A percentile compares a stretch with the other conserved stretches of the same genome.
Evolutionary conservation across 306 rosid species (phyloP).

Genomic region (Glycine tomentella): DNA sequence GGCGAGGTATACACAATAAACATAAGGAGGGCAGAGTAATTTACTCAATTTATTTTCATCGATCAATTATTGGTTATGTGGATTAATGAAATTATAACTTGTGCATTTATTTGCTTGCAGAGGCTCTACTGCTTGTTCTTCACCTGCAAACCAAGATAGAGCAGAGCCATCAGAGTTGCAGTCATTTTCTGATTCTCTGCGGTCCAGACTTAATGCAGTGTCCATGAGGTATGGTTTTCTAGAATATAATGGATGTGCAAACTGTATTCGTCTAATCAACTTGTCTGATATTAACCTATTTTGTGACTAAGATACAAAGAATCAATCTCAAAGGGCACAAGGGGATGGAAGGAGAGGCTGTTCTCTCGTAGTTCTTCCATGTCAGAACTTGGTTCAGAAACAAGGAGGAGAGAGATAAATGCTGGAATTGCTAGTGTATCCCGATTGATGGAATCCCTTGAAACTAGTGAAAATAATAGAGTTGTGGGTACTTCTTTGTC

Average conservation of each 20-base stretch:
- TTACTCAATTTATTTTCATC: slow-evolving; percentile 9
- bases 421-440: slow-evolving; percentile 72
- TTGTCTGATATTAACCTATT: slow-evolving; percentile 37
- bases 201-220: slow-evolving; percentile 67
- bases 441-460: slow-evolving; percentile 65
- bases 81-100: slow-evolving; percentile 7
- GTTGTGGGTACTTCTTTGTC: slow-evolving; percentile 47
- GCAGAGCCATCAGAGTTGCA: slow-evolving; percentile 89
- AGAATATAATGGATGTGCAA: slow-evolving; percentile 14
- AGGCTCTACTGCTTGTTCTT: slow-evolving; percentile 56
- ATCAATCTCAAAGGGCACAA: slow-evolving; percentile 79
- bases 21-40: background rate
- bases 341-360: slow-evolving; percentile 88
- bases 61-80: slow-evolving; percentile 4
- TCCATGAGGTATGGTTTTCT: slow-evolving; percentile 69
- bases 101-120: slow-evolving; percentile 49
- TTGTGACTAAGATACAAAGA: slow-evolving; percentile 76
- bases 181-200: slow-evolving; percentile 82
- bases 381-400: slow-evolving; percentile 68
- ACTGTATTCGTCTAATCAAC: slow-evolving; percentile 6
- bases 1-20: background rate
- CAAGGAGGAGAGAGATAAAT: slow-evolving; percentile 65
- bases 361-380: slow-evolving; percentile 73
- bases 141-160: slow-evolving; percentile 56
- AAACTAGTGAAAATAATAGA: slow-evolving; percentile 55